A percentile compares a stretch with the other conserved stretches of the same genome.
Conservation (phyloP, 2,329 filamentous ascomycete species). For the Tolypocladium ophioglossoides region DNA sequence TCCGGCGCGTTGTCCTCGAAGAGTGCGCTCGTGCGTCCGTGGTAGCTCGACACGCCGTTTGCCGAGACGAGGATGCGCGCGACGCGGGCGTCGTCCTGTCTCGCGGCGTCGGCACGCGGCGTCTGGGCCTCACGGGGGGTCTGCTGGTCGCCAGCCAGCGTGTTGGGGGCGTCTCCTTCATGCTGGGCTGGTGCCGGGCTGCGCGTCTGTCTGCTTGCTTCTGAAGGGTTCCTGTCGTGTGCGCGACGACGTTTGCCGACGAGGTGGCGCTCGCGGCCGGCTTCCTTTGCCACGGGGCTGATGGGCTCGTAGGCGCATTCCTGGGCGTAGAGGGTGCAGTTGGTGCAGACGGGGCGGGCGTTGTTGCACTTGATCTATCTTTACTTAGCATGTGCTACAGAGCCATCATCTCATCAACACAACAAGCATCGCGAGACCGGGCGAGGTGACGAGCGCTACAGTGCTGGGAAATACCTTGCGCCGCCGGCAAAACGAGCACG, state of each 20-base stretch:
- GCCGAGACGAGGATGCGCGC: constrained; percentile 27
- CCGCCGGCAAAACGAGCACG: constrained; percentile 19
- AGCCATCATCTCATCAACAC: too few relatives aligned
- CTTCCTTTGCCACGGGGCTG: constrained; percentile 13
- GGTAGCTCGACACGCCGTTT: constrained; percentile 32
- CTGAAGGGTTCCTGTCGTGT: too few relatives aligned
- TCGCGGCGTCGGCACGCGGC: too few relatives aligned
- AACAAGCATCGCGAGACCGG: too few relatives aligned
- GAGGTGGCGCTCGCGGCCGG: constrained; percentile 6
- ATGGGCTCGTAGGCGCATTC: constrained; percentile 30
- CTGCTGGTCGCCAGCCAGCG: too few relatives aligned
- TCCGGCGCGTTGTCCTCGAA: constrained; percentile 28
- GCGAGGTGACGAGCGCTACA: too few relatives aligned
- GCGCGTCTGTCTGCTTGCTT: too few relatives aligned
- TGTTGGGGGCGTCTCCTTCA: too few relatives aligned
- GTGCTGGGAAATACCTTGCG: constrained; percentile 13
- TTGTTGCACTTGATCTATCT: constrained; percentile 34
- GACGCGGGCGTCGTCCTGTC: constrained; percentile 7
- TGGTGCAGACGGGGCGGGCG: constrained; percentile 31
- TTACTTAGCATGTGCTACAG: too few relatives aligned
- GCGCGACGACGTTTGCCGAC: not conserved
- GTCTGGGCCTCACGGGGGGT: too few relatives aligned
- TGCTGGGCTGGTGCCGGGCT: too few relatives aligned
- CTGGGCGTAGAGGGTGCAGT: constrained; percentile 33
- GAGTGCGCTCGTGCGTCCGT: constrained; percentile 37